Conservation (phyloP, 768 basidiomycete genomes). For the Astraeus odoratus region DNA sequence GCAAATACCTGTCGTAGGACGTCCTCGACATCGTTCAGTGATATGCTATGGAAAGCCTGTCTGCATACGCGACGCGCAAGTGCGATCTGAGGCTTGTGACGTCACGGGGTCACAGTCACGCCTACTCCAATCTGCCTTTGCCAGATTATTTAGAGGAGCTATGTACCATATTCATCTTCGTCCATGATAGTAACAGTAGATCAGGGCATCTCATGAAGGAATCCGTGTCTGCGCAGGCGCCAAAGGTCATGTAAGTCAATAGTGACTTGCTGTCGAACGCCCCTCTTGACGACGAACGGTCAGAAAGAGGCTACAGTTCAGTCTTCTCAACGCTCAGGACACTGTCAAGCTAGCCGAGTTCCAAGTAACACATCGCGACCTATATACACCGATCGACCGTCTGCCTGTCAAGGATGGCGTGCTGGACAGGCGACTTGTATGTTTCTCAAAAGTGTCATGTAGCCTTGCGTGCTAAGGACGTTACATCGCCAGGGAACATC, state of each 20-base stretch:
- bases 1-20: conserved; percentile 77
- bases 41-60: too few species aligned
- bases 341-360: conserved; percentile 95
- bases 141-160: too few species aligned
- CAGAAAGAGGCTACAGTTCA: conserved; percentile 96
- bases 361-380: conserved; percentile 87
- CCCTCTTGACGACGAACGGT: conserved; percentile 7
- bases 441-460: conserved; percentile 17
- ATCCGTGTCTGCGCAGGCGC: conserved; percentile 67
- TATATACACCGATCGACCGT: conserved; percentile 81
- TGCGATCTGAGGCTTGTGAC: conserved; percentile 30
- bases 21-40: conserved; percentile 75
- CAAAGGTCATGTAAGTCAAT: conserved; percentile 68
- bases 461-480: neutral
- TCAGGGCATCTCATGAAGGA: conserved; percentile 56
- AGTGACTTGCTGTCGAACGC: neutral
- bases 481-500: conserved; percentile 68
- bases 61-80: conserved; percentile 56
- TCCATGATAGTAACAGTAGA: neutral
- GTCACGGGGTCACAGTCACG: conserved; percentile 26
- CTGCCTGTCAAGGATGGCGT: conserved; percentile 89
- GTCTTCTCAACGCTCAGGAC: conserved; percentile 88
- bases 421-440: conserved; percentile 82
- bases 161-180: neutral
- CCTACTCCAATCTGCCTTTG: neutral